Evolutionary conservation across 208 protist genomes (phyloP), one percentile per base, ranked within the genome.

Genomic region (Leishmania gerbilli): DNA sequence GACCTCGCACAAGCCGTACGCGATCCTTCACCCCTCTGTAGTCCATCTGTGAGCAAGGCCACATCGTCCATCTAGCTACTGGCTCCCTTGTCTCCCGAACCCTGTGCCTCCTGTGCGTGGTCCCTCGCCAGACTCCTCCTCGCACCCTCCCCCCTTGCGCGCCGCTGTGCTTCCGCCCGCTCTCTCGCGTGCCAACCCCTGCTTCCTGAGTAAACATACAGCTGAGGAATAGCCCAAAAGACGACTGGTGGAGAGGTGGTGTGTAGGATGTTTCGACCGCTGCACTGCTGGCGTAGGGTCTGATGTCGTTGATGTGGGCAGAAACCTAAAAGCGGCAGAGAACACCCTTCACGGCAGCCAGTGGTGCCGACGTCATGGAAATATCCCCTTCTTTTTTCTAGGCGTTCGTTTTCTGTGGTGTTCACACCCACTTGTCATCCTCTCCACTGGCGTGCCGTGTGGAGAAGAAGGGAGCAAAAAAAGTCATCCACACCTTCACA

Each of bases 11-110:
- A 78, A 80, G 72, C 80, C 76, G 6, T 95, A 93, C 79, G 71
- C 74, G 19, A 85, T 93, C 15, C 84, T 95, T 19, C 86, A 81
- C 6, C 89, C 89, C 13, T 90, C 89, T 40, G 84, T 90, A 0
- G 79, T 89, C 13, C 91, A 95, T 75, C 81, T 95, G 81, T 95
- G 76, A 81, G 84, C 93, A 76, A 81, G n/a, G 6, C 19, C 37
- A 27, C 7, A 27, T 56, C 15, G 3, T 55, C 31, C 1, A 40
- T 19, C 42, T 40, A 45, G 31, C 6, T n/a, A 17, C 49, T 51
- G 15, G 65, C 56, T 24, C 76, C 49, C 47, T 76, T 84, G 69
- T 60, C 49, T 68, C 9, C 21, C 40, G 5, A 8, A 34, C 27
- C 24, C 19, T 76, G 0, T 78, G 13, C 71, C 15, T 42, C 13